A percentile compares a stretch with the other conserved stretches of the same genome.
Conservation (phyloP, 83 land plant species). For the Diphasiastrum complanatum region DNA sequence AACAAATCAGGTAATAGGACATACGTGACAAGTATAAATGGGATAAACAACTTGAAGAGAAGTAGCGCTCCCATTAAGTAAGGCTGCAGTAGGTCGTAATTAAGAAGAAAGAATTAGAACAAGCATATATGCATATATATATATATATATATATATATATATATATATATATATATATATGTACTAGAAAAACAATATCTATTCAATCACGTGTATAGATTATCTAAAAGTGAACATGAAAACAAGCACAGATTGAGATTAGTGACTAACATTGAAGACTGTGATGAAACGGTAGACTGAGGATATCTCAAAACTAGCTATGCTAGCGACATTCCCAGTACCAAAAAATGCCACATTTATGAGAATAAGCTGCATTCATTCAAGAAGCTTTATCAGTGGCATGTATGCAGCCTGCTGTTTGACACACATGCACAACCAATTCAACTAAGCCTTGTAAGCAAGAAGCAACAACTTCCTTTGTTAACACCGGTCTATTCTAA, state of each 20-base stretch:
- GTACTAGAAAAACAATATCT: too few species aligned
- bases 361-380: slow-evolving; percentile 61
- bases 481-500: too few species aligned
- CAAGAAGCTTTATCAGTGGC: too few species aligned
- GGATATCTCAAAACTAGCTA: slow-evolving; percentile 95
- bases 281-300: slow-evolving; percentile 96
- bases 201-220: too few species aligned
- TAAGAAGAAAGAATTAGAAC: slow-evolving; percentile 11
- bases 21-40: slow-evolving; percentile 94
- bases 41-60: slow-evolving; percentile 79
- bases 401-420: too few species aligned
- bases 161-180: too few species aligned
- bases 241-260: not conserved
- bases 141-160: too few species aligned
- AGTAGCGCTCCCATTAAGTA: slow-evolving; percentile 82
- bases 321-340: slow-evolving; percentile 90
- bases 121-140: too few species aligned
- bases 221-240: too few species aligned
- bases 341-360: slow-evolving; percentile 95
- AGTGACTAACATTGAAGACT: slow-evolving; percentile 62
- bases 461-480: too few species aligned
- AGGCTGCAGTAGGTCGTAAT: slow-evolving; percentile 53
- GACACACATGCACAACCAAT: too few species aligned
- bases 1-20: slow-evolving; percentile 15
- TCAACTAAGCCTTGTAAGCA: too few species aligned